Evolutionary conservation across 176 grass and related monocot genomes (phyloP), one percentile per base, ranked within the genome.

Genomic region (Phragmites australis): DNA sequence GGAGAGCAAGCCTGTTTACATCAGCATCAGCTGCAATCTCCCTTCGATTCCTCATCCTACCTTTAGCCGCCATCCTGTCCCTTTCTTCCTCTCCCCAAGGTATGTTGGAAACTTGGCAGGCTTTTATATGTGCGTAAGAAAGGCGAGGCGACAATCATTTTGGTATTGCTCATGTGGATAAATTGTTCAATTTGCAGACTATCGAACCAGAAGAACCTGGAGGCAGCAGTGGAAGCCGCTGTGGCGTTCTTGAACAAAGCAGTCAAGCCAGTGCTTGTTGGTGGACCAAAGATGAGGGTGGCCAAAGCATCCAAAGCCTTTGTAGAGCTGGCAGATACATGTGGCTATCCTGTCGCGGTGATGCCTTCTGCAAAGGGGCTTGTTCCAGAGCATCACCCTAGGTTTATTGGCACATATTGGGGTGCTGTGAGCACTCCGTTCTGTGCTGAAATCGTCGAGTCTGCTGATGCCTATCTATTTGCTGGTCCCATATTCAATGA

Each of bases 281-380:
- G 75, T 40, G 88, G 88, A 74, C 84, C 88, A 44, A 90, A 80
- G 41, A 74, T 90, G 84, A 82, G 84, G 74, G 80, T 90, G 43
- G 62, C 88, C 32, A 90, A 88, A 83, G 84, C 88, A 74, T 54
- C 61, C 49, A 75, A 88, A 71, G 51, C 74, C 67, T 90, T 90
- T 26, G 42, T 75, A 73, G 84, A 90, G 70, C 79, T 90, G 8
- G 88, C 50, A 0, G 80, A 90, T 74, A 84, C 88, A 4, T 80
- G 74, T 8, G 84, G 87, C 23, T 89, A 85, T 18, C 82, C 85
- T 0, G 1, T 88, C 0, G 84, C 84, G 0, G 81, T 75, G 46
- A 90, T 90, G 88, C 80, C 88, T 68, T 90, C 88, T 32, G 88
- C 88, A 16, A 90, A 90, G 62, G 88, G 88, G 12, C 83, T 90